Base-by-base conservation (phyloP, 768 basidiomycete species). In the Mycena galopus region DNA sequence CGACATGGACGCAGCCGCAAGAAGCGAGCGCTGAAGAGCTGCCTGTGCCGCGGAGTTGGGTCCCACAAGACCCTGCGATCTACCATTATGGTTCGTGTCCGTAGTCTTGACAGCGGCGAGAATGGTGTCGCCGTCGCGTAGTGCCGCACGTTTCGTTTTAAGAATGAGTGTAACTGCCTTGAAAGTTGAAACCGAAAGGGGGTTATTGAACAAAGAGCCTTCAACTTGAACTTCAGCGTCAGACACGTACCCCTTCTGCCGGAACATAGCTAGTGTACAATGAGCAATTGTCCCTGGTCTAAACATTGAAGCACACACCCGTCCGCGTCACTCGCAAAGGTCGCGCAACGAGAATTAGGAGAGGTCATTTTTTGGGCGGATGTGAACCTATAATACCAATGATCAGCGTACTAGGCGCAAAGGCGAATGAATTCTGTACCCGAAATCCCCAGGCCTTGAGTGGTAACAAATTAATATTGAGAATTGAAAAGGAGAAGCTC, bases 281-380 rank as follows among this genome's bases (percentile, higher is more conserved):
- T 65, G 65, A 58, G 21, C 35, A 12, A 12, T 21, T 10, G 44
- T n/a, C 29, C 23, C 19, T 7, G 14, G 21, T 27, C 25, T 14
- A 65, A 60, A 21, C 16, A 9, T 50, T 56, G 2, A 4, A n/a
- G 37, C 73, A 69, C 76, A 30, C 32, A 82, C 82, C 82, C 82
- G 63, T 83, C 82, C 25, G 82, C 82, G 65, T 80, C 76, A 59
- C 75, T 79, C 0, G 82, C 76, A 71, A 79, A 83, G 2, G 81
- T 82, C 14, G 82, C 81, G 69, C 82, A 82, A 19, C 82, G 80
- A 29, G 78, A 79, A 67, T 81, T 81, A 10, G 74, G 72, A 4
- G 82, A 83, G 2, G 72, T 74, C 82, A 83, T 82, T 69, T 80
- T 78, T 69, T 83, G 81, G 9, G 81, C 81, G 25, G 79, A 78